Base-by-base conservation (phyloP, 495 filamentous ascomycete species). In the Opeltia flavorubescens region DNA sequence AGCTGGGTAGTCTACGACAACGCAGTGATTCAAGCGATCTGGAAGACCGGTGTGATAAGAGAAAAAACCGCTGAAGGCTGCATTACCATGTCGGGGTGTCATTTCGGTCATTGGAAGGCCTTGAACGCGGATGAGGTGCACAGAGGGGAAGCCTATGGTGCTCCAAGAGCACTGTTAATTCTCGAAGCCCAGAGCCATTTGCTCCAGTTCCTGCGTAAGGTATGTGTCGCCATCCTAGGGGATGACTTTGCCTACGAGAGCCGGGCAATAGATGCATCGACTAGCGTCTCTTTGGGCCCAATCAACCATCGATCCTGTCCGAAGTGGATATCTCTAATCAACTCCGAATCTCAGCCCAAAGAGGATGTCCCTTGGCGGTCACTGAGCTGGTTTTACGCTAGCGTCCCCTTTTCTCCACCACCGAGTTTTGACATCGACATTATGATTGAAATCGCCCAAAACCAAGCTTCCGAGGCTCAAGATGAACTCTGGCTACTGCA, bases 401-500 rank as follows among this genome's bases (percentile, higher is more conserved):
- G 50, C 15, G n/a, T n/a, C n/a, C 39, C 55, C 39, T 56, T 54
- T 43, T 49, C 34, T 3, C 27, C 20, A 5, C 52, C 52, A 8
- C 50, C 50, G 1, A 41, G 11, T 9, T 54, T 59, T 28, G 45
- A 50, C 31, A 43, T 55, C 11, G 27, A 54, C 43, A 7, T 3
- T 2, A 23, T 59, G 11, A 13, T 55, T 11, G 25, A 35, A 2
- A 36, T 49, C 12, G 45, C 55, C 1, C 20, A 52, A 33, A 35
- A 15, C 1, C 24, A 39, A 40, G 11, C 48, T 1, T 28, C 50
- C n/a, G 24, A 17, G 7, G 35, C 23, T n/a, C 24, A 20, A 34
- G 55, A 55, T 44, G 44, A 55, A 48, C 15, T 58, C 12, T 52
- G 40, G 42, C 41, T 55, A 15, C 40, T 58, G 2, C 50, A 58